These are phyloP conservation scores for Populus simonii DNA, from an alignment of 345 rosid species.

Conservation along the genomic window DNA sequence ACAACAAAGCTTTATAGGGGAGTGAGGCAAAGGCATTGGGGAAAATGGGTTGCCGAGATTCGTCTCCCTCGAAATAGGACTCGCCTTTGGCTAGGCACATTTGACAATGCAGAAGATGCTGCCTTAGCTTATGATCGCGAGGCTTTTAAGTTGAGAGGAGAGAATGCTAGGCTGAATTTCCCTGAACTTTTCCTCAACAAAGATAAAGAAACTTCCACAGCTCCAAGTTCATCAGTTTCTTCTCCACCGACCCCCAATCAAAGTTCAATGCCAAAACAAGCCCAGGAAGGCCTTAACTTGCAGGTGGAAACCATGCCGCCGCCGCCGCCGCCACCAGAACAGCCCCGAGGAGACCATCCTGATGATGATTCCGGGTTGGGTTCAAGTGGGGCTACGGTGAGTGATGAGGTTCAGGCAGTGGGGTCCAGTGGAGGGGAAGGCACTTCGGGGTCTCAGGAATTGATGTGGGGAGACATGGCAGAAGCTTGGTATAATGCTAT, in stretches of 20 bases:
- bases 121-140: slow-evolving; percentile 90
- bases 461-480: slow-evolving; percentile 68
- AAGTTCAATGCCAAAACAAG: slow-evolving; percentile 19
- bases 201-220: slow-evolving; percentile 31
- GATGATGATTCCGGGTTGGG: slow-evolving; percentile 39
- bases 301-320: slow-evolving; percentile 18
- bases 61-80: slow-evolving; percentile 89
- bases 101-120: slow-evolving; percentile 91
- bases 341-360: slow-evolving; percentile 27
- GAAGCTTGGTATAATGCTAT: slow-evolving; percentile 83
- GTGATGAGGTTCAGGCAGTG: slow-evolving; percentile 26
- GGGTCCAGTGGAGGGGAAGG: slow-evolving; percentile 27
- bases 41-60: slow-evolving; percentile 98
- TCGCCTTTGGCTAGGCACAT: slow-evolving; percentile 93
- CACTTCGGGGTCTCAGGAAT: slow-evolving; percentile 38
- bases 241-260: slow-evolving; percentile 26
- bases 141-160: slow-evolving; percentile 82
- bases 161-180: slow-evolving; percentile 83
- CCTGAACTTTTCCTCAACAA: slow-evolving; percentile 74
- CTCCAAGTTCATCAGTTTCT: slow-evolving; percentile 28
- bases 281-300: slow-evolving; percentile 21
- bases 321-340: slow-evolving; percentile 9
- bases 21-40: slow-evolving; percentile 95
- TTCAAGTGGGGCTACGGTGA: slow-evolving; percentile 30
- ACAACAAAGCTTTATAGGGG: slow-evolving; percentile 86